phyloP scores from a whole-genome alignment of 306 rosid species.

The Malus asiatica region DNA sequence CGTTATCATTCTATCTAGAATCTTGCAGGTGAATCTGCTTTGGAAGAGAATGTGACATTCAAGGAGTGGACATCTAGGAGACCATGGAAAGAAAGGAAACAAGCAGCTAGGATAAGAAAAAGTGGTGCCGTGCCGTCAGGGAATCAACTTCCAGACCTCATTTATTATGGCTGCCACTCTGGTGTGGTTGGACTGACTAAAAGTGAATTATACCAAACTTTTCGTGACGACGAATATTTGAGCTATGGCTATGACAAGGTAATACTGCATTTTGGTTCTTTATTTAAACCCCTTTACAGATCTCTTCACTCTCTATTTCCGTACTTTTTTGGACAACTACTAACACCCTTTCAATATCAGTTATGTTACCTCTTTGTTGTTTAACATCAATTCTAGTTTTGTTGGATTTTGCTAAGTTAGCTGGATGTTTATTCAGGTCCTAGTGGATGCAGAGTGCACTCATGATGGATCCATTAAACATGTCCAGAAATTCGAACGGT shows the following conservation, averaged over 20 bases:
- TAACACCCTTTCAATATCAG: neutral
- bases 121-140: slow-evolving; percentile 22
- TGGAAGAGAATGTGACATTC: slow-evolving; percentile 36
- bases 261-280: neutral
- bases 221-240: slow-evolving; percentile 33
- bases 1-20: slow-evolving; percentile 50
- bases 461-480: slow-evolving; percentile 95
- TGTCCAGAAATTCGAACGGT: slow-evolving; percentile 77
- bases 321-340: neutral
- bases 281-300: neutral
- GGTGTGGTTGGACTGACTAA: slow-evolving; percentile 67
- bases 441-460: slow-evolving; percentile 98
- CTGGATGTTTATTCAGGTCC: slow-evolving; percentile 50
- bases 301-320: neutral
- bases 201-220: slow-evolving; percentile 44
- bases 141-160: slow-evolving; percentile 61
- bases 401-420: slow-evolving; percentile 6
- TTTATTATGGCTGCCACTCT: slow-evolving; percentile 67
- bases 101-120: slow-evolving; percentile 34
- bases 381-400: neutral
- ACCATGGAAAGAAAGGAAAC: slow-evolving; percentile 85
- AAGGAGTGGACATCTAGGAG: slow-evolving; percentile 82
- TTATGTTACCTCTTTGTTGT: neutral
- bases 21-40: slow-evolving; percentile 47
- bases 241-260: slow-evolving; percentile 78